phyloP scores from a whole-genome alignment of 2,329 filamentous ascomycete genomes.

The Aplosporella prunicola region DNA sequence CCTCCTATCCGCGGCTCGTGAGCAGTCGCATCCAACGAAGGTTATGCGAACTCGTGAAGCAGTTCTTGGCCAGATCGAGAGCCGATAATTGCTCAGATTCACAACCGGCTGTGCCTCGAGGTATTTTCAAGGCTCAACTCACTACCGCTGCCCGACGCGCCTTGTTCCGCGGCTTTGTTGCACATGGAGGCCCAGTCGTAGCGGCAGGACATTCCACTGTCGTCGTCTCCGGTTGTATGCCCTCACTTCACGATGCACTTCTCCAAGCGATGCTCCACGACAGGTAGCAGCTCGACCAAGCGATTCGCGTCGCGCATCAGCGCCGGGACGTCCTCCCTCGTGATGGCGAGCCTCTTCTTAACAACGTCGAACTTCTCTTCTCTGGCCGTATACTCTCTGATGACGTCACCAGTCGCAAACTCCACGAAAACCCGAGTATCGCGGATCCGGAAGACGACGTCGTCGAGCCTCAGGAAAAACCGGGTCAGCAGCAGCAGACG shows the following conservation, averaged over 20 bases:
- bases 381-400: slow-evolving; percentile 82
- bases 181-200: no score
- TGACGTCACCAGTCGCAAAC: slow-evolving; percentile 67
- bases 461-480: slow-evolving; percentile 88
- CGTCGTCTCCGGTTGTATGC: no score
- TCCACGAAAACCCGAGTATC: slow-evolving; percentile 92
- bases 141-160: no score
- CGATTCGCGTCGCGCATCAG: slow-evolving; percentile 72
- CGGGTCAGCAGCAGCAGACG: slow-evolving; percentile 75
- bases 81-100: no score
- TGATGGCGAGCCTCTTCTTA: slow-evolving; percentile 47
- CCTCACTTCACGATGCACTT: slow-evolving; percentile 31
- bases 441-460: slow-evolving; percentile 75
- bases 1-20: no score
- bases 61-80: no score
- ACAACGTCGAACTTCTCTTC: slow-evolving; percentile 74
- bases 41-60: no score
- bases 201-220: no score
- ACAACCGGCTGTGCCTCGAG: no score
- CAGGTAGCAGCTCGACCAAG: slow-evolving; percentile 47
- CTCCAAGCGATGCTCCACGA: slow-evolving; percentile 62
- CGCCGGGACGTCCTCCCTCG: slow-evolving; percentile 64
- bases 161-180: no score
- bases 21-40: no score
- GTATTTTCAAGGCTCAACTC: no score